Evolutionary conservation across 2,329 filamentous ascomycete species (phyloP), one percentile per base, ranked within the genome.

Genomic region (Botryotinia globosa): DNA sequence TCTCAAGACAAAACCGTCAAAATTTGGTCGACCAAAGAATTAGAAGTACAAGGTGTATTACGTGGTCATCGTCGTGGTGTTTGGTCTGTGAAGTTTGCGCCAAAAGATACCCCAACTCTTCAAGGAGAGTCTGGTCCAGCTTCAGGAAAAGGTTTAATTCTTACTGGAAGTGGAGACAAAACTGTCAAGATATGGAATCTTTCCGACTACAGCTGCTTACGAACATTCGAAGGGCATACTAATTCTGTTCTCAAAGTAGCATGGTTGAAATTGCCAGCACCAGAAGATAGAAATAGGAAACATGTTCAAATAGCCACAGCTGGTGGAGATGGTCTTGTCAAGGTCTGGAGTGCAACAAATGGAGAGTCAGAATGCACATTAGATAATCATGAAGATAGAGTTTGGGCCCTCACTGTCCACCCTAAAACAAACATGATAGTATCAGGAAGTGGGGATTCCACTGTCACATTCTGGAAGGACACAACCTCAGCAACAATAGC

Each of bases 1-100:
- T 98, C 95, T 8, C 96, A 99, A 83, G 96, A 99, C 81, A 93
- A 94, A 77, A 97, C 94, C 0, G 94, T 98, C 77, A 99, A 98
- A 84, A 96, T 99, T 73, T 99, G 95, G 92, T 96, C 94, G 12
- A 87, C 91, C 10, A 91, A 94, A 76, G 93, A 96, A 80, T 94
- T 97, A 32, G 94, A 98, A 78, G 92, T 94, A 0, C 89, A 96
- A 75, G 97, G 96, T 76, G 94, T 99, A 45, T 87, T 99, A 29
- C 90, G 93, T 71, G 97, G 97, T 2, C 97, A 99, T 82, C 93
- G 93, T 80, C 90, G 96, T 81, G 96, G 97, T 81, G 95, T 99
- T 18, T 99, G 96, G 96, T 94, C 94, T 2, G 93, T 98, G 59
- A 91, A 91, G 71, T 99, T 99, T 81, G 92, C 94, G 9, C 94